Percentiles rank a stretch among this genome's conserved stretches.
phyloP scores from a whole-genome alignment of 257 asterid genomes.

The Plectranthus barbatus region DNA sequence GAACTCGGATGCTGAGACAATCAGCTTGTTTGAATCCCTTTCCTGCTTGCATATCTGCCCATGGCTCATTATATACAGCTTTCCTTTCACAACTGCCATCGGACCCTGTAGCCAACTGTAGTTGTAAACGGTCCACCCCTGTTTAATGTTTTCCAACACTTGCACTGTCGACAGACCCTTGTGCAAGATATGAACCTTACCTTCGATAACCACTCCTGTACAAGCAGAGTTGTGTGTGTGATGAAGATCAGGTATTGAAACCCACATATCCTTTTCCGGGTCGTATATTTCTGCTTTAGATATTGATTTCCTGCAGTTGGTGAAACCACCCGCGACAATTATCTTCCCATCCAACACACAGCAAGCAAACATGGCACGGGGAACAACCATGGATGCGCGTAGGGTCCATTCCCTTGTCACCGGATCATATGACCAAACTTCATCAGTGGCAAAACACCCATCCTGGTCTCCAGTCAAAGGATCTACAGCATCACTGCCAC shows the following conservation, averaged over 20 bases:
- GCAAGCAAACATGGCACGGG: conserved; percentile 98
- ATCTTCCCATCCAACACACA: conserved; percentile 85
- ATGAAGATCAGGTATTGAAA: conserved; percentile 80
- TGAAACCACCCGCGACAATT: conserved; percentile 91
- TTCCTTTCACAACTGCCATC: conserved; percentile 75
- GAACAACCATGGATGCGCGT: conserved; percentile 74
- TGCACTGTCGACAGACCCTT: conserved; percentile 89
- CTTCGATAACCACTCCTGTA: conserved; percentile 69
- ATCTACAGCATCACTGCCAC: conserved; percentile 94
- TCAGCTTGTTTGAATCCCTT: conserved; percentile 43
- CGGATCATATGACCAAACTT: conserved; percentile 90
- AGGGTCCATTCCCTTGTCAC: conserved; percentile 53
- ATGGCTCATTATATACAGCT: conserved; percentile 81
- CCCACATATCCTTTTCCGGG: conserved; percentile 74
- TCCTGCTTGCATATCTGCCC: conserved; percentile 80
- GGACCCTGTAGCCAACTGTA: conserved; percentile 96
- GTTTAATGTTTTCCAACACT: conserved; percentile 53
- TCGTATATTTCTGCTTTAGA: conserved; percentile 90
- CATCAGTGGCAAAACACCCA: conserved; percentile 88
- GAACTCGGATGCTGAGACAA: conserved; percentile 73
- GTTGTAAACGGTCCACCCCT: conserved; percentile 80
- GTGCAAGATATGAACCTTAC: conserved; percentile 80
- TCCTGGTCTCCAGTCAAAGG: conserved; percentile 94
- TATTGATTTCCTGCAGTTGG: conserved; percentile 82
- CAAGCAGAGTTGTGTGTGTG: conserved; percentile 84